Evolutionary conservation across 2,329 filamentous ascomycete species (phyloP).

Genomic region (Alternaria ethzedia): DNA sequence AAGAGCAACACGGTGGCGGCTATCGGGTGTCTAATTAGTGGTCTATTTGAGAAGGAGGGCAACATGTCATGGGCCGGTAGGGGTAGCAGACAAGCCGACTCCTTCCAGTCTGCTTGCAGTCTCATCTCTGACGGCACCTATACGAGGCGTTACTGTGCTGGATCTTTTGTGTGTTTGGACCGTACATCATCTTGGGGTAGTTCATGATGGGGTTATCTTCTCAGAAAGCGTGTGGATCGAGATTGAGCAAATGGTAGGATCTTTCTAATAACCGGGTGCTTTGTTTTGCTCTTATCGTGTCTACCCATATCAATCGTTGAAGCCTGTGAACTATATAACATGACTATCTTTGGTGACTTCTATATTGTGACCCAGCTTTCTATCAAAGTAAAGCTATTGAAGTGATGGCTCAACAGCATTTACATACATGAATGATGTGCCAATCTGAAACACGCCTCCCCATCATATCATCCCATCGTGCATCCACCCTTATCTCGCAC

Average conservation of each 20-base stretch:
- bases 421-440: neutral
- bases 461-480: neutral
- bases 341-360: neutral
- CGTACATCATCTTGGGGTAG: conserved; percentile 50
- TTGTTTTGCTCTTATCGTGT: conserved; percentile 23
- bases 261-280: conserved; percentile 41
- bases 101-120: conserved; percentile 33
- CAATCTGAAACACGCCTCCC: neutral
- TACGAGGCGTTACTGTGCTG: conserved; percentile 49
- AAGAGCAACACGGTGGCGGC: conserved; percentile 42
- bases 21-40: conserved; percentile 32
- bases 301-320: conserved; percentile 19
- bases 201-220: conserved; percentile 45
- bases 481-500: neutral
- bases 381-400: no score
- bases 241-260: conserved; percentile 45
- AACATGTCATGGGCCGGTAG: conserved; percentile 39
- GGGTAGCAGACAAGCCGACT: conserved; percentile 30
- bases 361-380: neutral
- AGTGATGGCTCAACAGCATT: no score
- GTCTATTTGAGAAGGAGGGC: conserved; percentile 27
- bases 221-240: conserved; percentile 36
- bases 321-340: neutral
- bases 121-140: conserved; percentile 42
- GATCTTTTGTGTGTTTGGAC: conserved; percentile 45